Evolutionary conservation across 768 basidiomycete genomes (phyloP), one percentile per base, ranked within the genome.

Genomic region (Termitomyces titanicus): DNA sequence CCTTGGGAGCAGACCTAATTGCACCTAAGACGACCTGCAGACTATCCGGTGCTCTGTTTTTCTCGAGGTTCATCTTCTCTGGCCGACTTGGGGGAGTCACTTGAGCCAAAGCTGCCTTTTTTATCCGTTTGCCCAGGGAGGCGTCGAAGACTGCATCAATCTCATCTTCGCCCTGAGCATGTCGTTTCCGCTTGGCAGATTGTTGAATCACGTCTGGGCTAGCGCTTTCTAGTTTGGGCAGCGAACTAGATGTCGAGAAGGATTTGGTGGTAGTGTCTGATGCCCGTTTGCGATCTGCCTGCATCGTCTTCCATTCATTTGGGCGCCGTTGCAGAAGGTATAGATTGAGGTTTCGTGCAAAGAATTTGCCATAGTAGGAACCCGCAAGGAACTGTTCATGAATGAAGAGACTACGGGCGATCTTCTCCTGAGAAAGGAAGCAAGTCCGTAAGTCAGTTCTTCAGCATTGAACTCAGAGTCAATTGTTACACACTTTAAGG

Each of bases 321-420:
- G 92, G 88, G 48, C 84, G 78, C 43, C 92, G 83, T 61, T 85
- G 81, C 6, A 95, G 79, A 22, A 98, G 72, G 62, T 89, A 80
- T 7, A 98, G 69, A 58, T 90, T 87, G 57, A 96, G 74, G 63
- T 84, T 87, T 37, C 87, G 79, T 24, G 83, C 83, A 60, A 98
- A 94, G 75, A 84, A 97, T 66, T 89, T 91, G 24, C 94, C 96
- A 63, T 87, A 96, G 66, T 81, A 88, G 0, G 91, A 92, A 10
- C 77, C 85, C 0, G 85, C 82, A 13, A 98, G 81, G 17, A 76
- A 76, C 31, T 83, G 80, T 56, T 93, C 88, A 56, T 91, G 80
- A 1, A 81, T 72, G 13, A 92, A 71, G 11, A 98, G 75, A 22
- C 90, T 89, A 15, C 84, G 83, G 2, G 89, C 94, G 51, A 99